Evolutionary conservation across 352 stramenopile genomes (phyloP), one percentile per base, ranked within the genome.

Genomic region (Phytophthora agathidicida): DNA sequence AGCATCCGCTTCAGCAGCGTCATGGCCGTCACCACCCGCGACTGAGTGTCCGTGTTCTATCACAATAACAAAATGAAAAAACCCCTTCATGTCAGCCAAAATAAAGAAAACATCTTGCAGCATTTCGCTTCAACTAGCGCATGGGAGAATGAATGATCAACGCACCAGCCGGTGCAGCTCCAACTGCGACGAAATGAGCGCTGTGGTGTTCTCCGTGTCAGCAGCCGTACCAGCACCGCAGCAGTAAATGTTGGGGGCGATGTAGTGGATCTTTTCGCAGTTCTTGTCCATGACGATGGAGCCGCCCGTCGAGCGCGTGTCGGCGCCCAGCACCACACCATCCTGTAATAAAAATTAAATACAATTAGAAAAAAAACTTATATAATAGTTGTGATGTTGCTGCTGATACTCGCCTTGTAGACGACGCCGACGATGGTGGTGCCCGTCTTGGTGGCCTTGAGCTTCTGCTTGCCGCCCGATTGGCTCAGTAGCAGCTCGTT

Each of bases 181-280:
- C 43, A 99, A 79, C 62, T 98, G 85, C n/a, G 87, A 96, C 24
- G 81, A 88, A 44, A 93, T 93, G 19, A 95, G 41, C 3, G 51
- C 80, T 8, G 85, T 93, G 37, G 84, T 89, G 68, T 93, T 99
- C 73, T 99, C 96, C 26, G 96, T 99, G 71, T 99, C 97, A 32
- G 97, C 97, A 17, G 97, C 97, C 3, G 96, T 99, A 10, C 97
- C 96, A 5, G 97, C 96, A 33, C 97, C 97, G 55, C 96, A 99
- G 78, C 97, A 99, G 77, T 98, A 99, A 54, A 99, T 99, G 75
- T 99, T 99, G 41, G 96, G 96, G 10, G 97, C 96, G 49, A 99
- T 93, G 87, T 99, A 99, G 73, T 99, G 97, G 67, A 99, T 99
- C 83, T 99, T 99, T 71, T 99, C 94, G 60, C 97, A 99, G 77